phyloP scores from a whole-genome alignment of 352 stramenopile species.

The Phytophthora rubi region DNA sequence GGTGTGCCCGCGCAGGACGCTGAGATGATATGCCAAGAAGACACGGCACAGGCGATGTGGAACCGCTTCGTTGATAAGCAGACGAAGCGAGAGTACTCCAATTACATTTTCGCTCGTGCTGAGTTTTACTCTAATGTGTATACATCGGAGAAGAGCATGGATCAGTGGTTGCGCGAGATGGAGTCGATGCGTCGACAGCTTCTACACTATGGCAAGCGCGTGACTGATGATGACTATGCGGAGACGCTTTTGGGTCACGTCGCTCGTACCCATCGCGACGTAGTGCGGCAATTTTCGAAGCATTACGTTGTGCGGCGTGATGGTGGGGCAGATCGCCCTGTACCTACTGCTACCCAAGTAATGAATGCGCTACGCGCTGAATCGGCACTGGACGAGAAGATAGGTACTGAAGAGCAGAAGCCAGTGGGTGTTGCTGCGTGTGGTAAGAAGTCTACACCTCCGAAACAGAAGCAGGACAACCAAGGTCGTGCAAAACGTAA shows the following conservation, averaged over 20 bases:
- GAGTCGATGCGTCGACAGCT: conserved; percentile 5
- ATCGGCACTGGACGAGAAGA: conserved; percentile 10
- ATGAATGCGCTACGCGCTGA: background rate
- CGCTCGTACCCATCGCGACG: conserved; percentile 9
- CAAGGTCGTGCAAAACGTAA: conserved; percentile 12
- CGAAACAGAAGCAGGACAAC: conserved; percentile 1
- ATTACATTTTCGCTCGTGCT: conserved; percentile 13
- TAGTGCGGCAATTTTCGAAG: conserved; percentile 15
- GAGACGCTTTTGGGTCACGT: conserved; percentile 15
- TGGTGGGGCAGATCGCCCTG: background rate
- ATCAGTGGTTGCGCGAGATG: conserved; percentile 17
- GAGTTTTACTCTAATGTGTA: conserved; percentile 20
- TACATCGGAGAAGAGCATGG: conserved; percentile 10
- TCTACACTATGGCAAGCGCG: conserved; percentile 14
- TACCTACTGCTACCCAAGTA: conserved; percentile 5
- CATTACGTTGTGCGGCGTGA: conserved; percentile 21
- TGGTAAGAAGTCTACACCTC: conserved; percentile 1
- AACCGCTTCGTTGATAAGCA: conserved; percentile 16
- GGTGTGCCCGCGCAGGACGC: background rate
- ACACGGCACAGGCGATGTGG: conserved; percentile 3
- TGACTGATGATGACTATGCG: conserved; percentile 16
- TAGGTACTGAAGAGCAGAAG: conserved; percentile 9
- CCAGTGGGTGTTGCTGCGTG: conserved; percentile 11
- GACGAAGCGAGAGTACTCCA: conserved; percentile 20
- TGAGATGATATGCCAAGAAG: conserved; percentile 19